Conservation (phyloP, 257 asterid species). For the Coffea eugenioides region DNA sequence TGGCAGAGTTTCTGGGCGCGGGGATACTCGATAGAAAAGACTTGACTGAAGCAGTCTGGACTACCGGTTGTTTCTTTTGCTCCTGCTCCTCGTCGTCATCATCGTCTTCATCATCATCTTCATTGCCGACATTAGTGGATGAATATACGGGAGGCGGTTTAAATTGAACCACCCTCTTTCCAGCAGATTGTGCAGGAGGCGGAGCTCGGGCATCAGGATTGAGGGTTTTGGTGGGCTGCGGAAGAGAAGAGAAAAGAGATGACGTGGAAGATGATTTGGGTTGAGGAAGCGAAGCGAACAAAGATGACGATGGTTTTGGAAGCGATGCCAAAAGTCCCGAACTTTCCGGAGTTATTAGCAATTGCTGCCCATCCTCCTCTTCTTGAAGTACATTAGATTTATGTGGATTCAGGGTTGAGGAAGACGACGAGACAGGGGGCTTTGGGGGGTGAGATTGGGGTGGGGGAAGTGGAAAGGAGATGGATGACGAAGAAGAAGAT, state of each 20-base stretch:
- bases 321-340: neutral
- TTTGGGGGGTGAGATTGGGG: slow-evolving; percentile 13
- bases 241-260: slow-evolving; percentile 41
- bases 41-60: slow-evolving; percentile 39
- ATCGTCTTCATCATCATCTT: slow-evolving; percentile 33
- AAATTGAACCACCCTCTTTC: slow-evolving; percentile 70
- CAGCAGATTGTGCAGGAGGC: slow-evolving; percentile 14
- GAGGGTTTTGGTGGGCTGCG: slow-evolving; percentile 27
- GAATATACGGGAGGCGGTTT: slow-evolving; percentile 71
- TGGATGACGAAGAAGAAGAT: slow-evolving; percentile 14
- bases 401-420: neutral
- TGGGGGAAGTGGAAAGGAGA: slow-evolving; percentile 13
- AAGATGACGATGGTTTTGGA: slow-evolving; percentile 42
- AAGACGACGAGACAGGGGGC: neutral
- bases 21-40: slow-evolving; percentile 68
- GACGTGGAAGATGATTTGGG: slow-evolving; percentile 49
- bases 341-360: neutral
- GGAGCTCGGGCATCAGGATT: neutral
- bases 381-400: neutral
- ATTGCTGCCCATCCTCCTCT: neutral
- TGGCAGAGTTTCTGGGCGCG: slow-evolving; percentile 57
- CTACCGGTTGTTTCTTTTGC: slow-evolving; percentile 45
- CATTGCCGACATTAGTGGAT: slow-evolving; percentile 11
- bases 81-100: slow-evolving; percentile 50
- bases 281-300: slow-evolving; percentile 50